Conservation (phyloP, 176 grass and related monocot species). For the Echinochloa phyllopogon region DNA sequence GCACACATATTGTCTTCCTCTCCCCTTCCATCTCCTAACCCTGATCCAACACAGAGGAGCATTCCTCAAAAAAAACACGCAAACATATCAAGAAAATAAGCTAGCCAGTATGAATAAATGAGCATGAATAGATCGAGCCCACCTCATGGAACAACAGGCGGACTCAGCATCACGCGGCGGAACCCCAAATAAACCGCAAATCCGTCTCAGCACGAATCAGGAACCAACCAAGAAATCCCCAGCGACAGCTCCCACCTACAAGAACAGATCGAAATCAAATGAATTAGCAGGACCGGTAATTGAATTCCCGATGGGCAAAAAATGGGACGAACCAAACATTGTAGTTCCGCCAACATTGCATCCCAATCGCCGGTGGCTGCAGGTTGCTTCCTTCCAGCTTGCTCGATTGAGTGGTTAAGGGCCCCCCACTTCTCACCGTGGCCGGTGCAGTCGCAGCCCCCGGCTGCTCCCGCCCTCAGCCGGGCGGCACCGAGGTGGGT, state of each 20-base stretch:
- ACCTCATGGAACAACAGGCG: neutral
- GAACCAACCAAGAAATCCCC: neutral
- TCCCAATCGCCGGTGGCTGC: too few species aligned
- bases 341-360: too few species aligned
- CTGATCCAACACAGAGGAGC: slow-evolving; percentile 34
- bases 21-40: slow-evolving; percentile 38
- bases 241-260: neutral
- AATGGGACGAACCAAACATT: neutral
- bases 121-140: slow-evolving; percentile 33
- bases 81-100: slow-evolving; percentile 15
- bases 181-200: neutral
- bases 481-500: too few species aligned
- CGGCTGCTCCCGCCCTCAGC: too few species aligned
- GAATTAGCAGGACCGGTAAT: neutral
- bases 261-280: slow-evolving; percentile 34
- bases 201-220: too few species aligned
- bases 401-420: too few species aligned
- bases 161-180: neutral
- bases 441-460: too few species aligned
- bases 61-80: neutral
- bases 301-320: neutral
- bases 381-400: too few species aligned
- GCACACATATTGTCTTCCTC: neutral
- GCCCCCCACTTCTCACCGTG: too few species aligned
- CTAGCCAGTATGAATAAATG: slow-evolving; percentile 21